A percentile compares a stretch with the other conserved stretches of the same genome.
These are phyloP conservation scores for Penicillium sp. DNA, from an alignment of 2,329 filamentous ascomycete genomes.

Conservation along the genomic window DNA sequence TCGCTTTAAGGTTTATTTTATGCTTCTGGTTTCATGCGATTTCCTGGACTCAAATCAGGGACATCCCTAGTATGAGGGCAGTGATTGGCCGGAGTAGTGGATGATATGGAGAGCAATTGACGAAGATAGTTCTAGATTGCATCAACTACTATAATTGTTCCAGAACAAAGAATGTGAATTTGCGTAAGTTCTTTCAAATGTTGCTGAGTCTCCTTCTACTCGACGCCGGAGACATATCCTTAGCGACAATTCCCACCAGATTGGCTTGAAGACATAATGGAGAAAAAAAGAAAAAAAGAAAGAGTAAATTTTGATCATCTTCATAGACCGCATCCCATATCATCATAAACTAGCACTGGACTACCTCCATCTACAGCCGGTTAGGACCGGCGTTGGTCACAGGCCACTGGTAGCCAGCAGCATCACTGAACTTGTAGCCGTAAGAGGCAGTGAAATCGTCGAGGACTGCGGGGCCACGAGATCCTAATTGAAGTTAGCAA, in stretches of 20 bases:
- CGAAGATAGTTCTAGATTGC: neutral
- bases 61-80: neutral
- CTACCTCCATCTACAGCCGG: conserved; percentile 62
- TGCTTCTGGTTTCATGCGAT: neutral
- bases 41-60: neutral
- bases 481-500: conserved; percentile 55
- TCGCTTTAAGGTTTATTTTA: neutral
- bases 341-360: conserved; percentile 21
- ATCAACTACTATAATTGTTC: neutral
- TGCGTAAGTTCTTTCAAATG: conserved; percentile 13
- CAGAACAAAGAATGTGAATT: neutral
- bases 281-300: conserved; percentile 12
- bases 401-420: conserved; percentile 92
- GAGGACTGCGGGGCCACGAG: conserved; percentile 88
- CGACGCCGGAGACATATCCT: conserved; percentile 5
- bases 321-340: conserved; percentile 22
- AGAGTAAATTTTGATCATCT: conserved; percentile 24
- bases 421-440: conserved; percentile 98
- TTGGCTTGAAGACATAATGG: conserved; percentile 5
- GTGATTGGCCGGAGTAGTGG: neutral
- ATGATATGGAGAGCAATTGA: neutral
- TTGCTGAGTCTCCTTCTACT: conserved; percentile 11
- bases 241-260: conserved; percentile 10
- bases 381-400: conserved; percentile 65
- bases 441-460: conserved; percentile 98